These are phyloP conservation scores for Tylopilus subfusipes DNA, from an alignment of 768 basidiomycete species.

Conservation along the genomic window DNA sequence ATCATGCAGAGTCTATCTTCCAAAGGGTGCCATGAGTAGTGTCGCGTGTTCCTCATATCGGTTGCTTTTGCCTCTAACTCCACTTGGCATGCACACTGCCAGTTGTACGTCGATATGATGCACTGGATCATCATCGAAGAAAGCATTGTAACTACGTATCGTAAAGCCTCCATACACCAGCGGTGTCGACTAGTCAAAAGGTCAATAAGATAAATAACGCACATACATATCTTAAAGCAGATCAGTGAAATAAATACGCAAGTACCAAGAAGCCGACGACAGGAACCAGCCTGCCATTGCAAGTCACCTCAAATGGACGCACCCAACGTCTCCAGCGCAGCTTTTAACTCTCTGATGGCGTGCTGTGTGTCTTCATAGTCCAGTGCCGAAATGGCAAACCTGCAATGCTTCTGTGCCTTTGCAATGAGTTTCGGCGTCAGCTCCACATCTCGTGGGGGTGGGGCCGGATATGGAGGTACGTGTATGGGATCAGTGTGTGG, in stretches of 20 bases:
- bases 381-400: constrained; percentile 90
- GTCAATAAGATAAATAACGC: background rate
- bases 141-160: background rate
- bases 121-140: constrained; percentile 1
- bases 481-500: constrained; percentile 6
- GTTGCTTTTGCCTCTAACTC: background rate
- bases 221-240: background rate
- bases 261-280: background rate
- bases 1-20: constrained; percentile 13
- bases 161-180: background rate
- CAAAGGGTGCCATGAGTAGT: background rate
- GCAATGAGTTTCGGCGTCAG: constrained; percentile 65
- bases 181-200: background rate
- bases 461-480: constrained; percentile 19
- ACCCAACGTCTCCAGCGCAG: constrained; percentile 67
- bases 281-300: constrained; percentile 1
- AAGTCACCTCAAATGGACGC: constrained; percentile 32
- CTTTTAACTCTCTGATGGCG: constrained; percentile 76
- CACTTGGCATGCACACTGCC: background rate
- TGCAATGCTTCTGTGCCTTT: constrained; percentile 86
- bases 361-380: constrained; percentile 93
- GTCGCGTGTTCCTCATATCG: background rate
- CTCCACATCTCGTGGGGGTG: constrained; percentile 32
- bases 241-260: constrained; percentile 6
- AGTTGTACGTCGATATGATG: background rate